Evolutionary conservation across 2,329 filamentous ascomycete genomes (phyloP), one percentile per base, ranked within the genome.

Genomic region (Colletotrichum eleusines): DNA sequence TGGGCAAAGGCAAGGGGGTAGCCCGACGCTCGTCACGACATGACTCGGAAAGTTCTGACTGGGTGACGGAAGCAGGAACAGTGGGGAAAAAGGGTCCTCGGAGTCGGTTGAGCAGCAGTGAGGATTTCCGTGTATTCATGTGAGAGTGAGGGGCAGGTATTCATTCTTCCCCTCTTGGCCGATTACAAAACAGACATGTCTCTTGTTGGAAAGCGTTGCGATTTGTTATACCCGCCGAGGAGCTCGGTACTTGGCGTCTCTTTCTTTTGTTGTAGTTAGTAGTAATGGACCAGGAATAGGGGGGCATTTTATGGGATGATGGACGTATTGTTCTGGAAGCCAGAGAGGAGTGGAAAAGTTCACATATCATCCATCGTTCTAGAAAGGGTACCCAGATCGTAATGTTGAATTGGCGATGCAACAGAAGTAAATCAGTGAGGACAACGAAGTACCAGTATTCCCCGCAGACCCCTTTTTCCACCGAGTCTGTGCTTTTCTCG

Each of bases 121-220:
- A 72, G 40, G 71, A 73, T 60, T 73, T 64, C 51, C 63, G 68
- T 42, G 71, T 73, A 58, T 73, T 67, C 69, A 73, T 73, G 60
- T 73, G 57, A 69, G 55, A 26, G 8, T 72, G 57, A 65, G 55
- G 38, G 14, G 58, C 31, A n/a, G n/a, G n/a, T n/a, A n/a, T n/a
- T n/a, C n/a, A 35, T 6, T 38, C 20, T 50, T 11, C 28, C n/a
- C 40, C 23, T n/a, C 28, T 50, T 31, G 28, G 28, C 26, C 26
- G 9, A 38, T 14, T 31, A 46, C 31, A 26, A 46, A 14, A 14
- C 33, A 58, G 28, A 48, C 28, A 35, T 59, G 14, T 67, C 44
- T 50, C 58, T 58, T 50, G 44, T 63, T 63, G 31, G 38, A 48
- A 68, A 69, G 69, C 69, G 42, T 72, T 70, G 69, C 66, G 69